A percentile compares a stretch with the other conserved stretches of the same genome.
Conservation (phyloP, 129 eudicot species). For the Lonicera japonica region DNA sequence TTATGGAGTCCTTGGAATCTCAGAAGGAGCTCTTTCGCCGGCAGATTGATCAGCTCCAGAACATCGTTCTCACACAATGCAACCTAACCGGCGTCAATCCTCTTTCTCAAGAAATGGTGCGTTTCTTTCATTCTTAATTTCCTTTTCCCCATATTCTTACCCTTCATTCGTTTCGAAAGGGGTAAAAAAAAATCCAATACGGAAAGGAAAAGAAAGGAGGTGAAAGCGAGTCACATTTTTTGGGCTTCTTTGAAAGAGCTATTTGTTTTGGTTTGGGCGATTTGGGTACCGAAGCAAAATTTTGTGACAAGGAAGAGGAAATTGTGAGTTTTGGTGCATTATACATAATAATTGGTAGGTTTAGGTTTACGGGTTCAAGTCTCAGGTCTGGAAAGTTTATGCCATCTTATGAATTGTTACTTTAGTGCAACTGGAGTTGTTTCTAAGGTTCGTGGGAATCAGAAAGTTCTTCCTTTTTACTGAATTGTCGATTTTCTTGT, state of each 20-base stretch:
- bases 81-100: constrained; percentile 95
- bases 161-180: background rate
- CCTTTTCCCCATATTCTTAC: background rate
- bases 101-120: constrained; percentile 92
- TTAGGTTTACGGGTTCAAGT: background rate
- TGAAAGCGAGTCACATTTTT: too few species aligned
- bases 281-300: too few species aligned
- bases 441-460: too few species aligned
- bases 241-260: too few species aligned
- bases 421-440: too few species aligned
- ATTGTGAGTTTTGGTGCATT: too few species aligned
- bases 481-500: background rate
- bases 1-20: constrained; percentile 40
- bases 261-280: too few species aligned
- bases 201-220: background rate
- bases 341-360: too few species aligned
- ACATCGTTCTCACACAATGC: constrained; percentile 64
- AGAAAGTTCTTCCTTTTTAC: background rate
- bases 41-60: constrained; percentile 66
- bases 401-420: background rate
- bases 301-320: too few species aligned
- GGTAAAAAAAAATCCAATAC: background rate
- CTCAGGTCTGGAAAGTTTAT: background rate
- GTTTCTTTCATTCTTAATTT: background rate
- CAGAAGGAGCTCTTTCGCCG: constrained; percentile 55